Evolutionary conservation across 768 basidiomycete genomes (phyloP), one percentile per base, ranked within the genome.

Genomic region (Coprinellus aureogranulatus): DNA sequence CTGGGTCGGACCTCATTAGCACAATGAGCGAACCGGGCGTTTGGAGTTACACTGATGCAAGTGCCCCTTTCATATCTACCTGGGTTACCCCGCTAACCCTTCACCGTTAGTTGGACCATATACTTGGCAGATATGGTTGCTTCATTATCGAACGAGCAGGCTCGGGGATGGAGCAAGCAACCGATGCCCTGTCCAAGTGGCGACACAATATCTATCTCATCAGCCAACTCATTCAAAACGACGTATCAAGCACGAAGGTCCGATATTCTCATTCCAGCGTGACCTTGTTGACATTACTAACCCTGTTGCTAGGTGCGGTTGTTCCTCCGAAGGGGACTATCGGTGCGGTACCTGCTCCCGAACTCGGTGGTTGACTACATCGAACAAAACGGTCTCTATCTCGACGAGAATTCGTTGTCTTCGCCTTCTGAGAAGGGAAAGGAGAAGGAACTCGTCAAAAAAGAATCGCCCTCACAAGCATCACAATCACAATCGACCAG

Each of bases 11-110:
- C 74, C 79, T 99, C 65, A 98, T 98, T 72, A 87, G 92, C 66
- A 97, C 94, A 26, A 98, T 99, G 89, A 92, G 91, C 63, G 94
- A 98, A 75, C 97, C 97, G 26, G 96, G 97, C 18, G 96, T 99
- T 37, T 99, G 97, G 97, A 86, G 88, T 55, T 88, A 94, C 66
- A 80, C 85, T 59, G 97, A 99, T 81, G 94, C 96, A 74, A 69
- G 93, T 81, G 22, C 27, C 44, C 59, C 49, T 61, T 48, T 53
- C 59, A 37, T 56, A 42, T 59, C 25, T 53, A 61, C 58, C 40
- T 52, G 50, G 40, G 46, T 45, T 57, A 41, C 37, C 42, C 52
- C 40, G 53, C 50, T 44, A 31, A 49, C n/a, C 55, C 51, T 46
- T 42, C 53, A 40, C 53, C 46, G 40, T 8, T 70, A 98, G 94